Percentiles rank a stretch among this genome's conserved stretches.
phyloP scores from a whole-genome alignment of 2,329 filamentous ascomycete species.

The Aureobasidium melanogenum region DNA sequence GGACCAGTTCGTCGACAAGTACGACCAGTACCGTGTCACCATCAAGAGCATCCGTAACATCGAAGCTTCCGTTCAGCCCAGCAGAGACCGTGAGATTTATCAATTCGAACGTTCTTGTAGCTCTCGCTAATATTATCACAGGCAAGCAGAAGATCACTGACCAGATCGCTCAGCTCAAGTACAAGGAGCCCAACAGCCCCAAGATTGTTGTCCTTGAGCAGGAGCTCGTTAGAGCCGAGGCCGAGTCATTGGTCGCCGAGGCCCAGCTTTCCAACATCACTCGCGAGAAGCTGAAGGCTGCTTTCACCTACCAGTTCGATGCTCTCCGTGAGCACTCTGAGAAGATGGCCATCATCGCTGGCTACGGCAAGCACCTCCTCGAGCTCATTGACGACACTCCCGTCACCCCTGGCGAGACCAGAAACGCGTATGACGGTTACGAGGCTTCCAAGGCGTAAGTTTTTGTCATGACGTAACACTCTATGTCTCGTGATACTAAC shows the following conservation, averaged over 20 bases:
- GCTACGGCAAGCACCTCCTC: constrained; percentile 95
- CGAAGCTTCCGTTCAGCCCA: constrained; percentile 94
- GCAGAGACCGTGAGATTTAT: constrained; percentile 71
- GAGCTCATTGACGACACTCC: constrained; percentile 94
- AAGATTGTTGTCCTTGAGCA: constrained; percentile 97
- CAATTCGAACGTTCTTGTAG: background rate
- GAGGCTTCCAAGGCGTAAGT: constrained; percentile 81
- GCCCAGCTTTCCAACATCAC: constrained; percentile 99
- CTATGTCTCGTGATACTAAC: constrained; percentile 17
- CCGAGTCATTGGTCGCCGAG: constrained; percentile 96
- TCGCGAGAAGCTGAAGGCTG: constrained; percentile 97
- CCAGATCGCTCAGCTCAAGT: constrained; percentile 96
- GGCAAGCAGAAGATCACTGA: constrained; percentile 99
- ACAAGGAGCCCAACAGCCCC: constrained; percentile 97
- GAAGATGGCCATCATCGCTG: constrained; percentile 95
- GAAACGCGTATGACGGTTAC: constrained; percentile 92
- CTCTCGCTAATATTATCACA: constrained; percentile 29
- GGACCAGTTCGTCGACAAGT: constrained; percentile 96
- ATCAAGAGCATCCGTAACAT: constrained; percentile 99
- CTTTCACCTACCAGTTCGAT: constrained; percentile 97
- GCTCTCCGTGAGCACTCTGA: constrained; percentile 95
- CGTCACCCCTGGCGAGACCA: constrained; percentile 93
- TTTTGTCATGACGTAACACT: background rate
- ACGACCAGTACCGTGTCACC: constrained; percentile 97
- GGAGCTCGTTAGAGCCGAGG: constrained; percentile 94